Evolutionary conservation across 2,329 filamentous ascomycete genomes (phyloP), one percentile per base, ranked within the genome.

Genomic region (Aspergillus aculeatinus): DNA sequence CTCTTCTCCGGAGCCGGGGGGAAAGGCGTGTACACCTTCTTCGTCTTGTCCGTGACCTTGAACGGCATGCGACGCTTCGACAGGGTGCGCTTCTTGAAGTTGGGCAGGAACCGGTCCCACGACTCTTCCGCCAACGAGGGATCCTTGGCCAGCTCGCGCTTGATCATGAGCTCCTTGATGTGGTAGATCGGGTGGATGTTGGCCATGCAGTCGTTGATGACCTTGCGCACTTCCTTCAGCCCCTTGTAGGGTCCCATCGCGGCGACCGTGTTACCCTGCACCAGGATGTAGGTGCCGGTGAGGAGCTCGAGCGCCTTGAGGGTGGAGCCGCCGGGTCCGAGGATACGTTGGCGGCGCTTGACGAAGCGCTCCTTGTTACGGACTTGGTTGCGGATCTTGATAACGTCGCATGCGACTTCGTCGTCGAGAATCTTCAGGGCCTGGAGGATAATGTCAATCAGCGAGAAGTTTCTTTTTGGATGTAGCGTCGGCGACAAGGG

Each of bases 1-100:
- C 93, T 97, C 90, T 96, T 96, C 83, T 99, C 94, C 66, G 93
- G 92, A 48, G 92, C 86, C 6, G 95, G 95, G 52, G 95, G 95
- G 87, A 99, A 99, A 10, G 95, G 94, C 66, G 96, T 99, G 82
- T 97, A 99, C 12, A 83, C 79, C 85, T 96, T 98, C 85, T 94
- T 96, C 74, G 82, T 79, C 85, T 99, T 99, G 82, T 99, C 93
- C 57, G 86, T 92, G 73, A 99, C 88, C 72, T 91, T 92, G 82
- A 86, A 86, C 0, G 95, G 96, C 68, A 88, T 87, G 67, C 87
- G 86, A 67, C 95, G 85, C 81, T 92, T 93, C 80, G 87, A 92
- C 66, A 98, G 84, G 58, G 89, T 94, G 72, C 91, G 88, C 82
- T 91, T 96, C 85, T 96, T 96, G 83, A 98, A 98, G 76, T 99